These are phyloP conservation scores for Gossypium mustelinum DNA, from an alignment of 345 rosid species.

Conservation along the genomic window DNA sequence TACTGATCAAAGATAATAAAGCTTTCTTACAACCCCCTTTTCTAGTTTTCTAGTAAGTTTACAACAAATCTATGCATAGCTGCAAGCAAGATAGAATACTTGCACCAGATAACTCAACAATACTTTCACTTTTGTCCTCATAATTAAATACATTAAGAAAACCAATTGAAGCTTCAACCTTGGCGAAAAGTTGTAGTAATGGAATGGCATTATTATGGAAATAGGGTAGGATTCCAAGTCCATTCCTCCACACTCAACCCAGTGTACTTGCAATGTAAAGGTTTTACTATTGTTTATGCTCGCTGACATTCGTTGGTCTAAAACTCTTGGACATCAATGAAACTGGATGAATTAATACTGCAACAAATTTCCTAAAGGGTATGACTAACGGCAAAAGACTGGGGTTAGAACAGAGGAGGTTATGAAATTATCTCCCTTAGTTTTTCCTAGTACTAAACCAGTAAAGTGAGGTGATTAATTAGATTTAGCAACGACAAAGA, in stretches of 20 bases:
- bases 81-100: neutral
- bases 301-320: too few relatives aligned
- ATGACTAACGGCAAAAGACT: too few relatives aligned
- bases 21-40: neutral
- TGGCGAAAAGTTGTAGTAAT: neutral
- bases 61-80: neutral
- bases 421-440: neutral
- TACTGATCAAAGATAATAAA: neutral
- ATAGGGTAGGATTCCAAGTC: neutral
- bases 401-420: neutral
- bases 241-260: neutral
- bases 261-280: neutral
- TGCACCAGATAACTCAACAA: neutral
- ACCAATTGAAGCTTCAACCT: neutral
- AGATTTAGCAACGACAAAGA: conserved; percentile 3
- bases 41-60: neutral
- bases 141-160: neutral
- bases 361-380: neutral
- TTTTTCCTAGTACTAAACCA: neutral
- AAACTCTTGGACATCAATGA: neutral
- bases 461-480: neutral
- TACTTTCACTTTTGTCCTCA: neutral
- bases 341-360: neutral
- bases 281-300: too few relatives aligned
- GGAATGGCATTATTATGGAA: neutral